Evolutionary conservation across 2,329 filamentous ascomycete species (phyloP).

Genomic region (Xylaria digitata): DNA sequence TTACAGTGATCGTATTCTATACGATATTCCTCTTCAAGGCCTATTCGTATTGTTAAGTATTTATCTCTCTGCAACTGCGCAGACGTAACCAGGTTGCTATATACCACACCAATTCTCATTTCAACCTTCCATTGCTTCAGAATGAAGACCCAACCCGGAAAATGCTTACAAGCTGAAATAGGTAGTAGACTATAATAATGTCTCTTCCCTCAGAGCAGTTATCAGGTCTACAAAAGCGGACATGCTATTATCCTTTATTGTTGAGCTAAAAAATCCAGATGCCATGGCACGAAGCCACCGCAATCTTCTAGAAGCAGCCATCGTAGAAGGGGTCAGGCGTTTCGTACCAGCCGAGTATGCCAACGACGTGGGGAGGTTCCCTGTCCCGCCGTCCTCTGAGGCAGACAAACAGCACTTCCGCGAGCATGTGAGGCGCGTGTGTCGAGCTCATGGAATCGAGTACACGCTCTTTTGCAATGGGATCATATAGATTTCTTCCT

Average conservation of each 20-base stretch:
- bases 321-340: conserved; percentile 1
- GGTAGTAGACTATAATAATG: conserved; percentile 10
- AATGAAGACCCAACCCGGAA: neutral
- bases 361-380: conserved; percentile 7
- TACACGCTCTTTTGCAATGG: conserved; percentile 3
- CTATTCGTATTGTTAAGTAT: neutral
- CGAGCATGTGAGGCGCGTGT: neutral
- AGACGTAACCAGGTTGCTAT: too few relatives aligned
- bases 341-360: conserved; percentile 23
- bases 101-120: too few relatives aligned
- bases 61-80: too few relatives aligned
- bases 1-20: neutral
- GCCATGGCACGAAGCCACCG: neutral
- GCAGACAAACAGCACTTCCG: conserved; percentile 6
- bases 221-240: conserved; percentile 7
- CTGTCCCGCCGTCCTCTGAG: conserved; percentile 1
- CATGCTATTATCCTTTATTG: conserved; percentile 11
- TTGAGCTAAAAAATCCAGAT: neutral
- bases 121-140: too few relatives aligned
- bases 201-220: conserved; percentile 3
- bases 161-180: neutral
- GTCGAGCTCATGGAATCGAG: neutral
- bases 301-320: neutral
- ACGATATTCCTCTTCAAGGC: neutral
- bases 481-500: conserved; percentile 13